Percentiles rank a stretch among this genome's conserved stretches.
These are phyloP conservation scores for Talaromyces atroroseus DNA, from an alignment of 2,329 filamentous ascomycete genomes.

Conservation along the genomic window DNA sequence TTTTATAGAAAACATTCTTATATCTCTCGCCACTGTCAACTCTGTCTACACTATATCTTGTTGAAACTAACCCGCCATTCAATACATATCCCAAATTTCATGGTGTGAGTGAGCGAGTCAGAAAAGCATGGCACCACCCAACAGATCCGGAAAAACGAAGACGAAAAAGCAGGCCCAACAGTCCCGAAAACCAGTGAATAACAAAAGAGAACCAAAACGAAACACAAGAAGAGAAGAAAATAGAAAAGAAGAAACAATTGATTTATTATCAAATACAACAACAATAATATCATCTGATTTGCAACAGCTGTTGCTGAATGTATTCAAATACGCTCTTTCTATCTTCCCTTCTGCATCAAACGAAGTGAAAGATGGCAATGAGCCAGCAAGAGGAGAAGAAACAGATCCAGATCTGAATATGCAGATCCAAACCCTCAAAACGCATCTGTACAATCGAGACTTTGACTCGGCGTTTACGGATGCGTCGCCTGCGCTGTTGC, in stretches of 20 bases:
- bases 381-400: constrained; percentile 19
- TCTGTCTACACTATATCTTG: background rate
- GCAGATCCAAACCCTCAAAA: constrained; percentile 75
- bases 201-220: constrained; percentile 38
- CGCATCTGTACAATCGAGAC: constrained; percentile 77
- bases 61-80: too few species aligned
- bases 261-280: constrained; percentile 19
- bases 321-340: constrained; percentile 64
- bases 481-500: constrained; percentile 47
- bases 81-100: too few species aligned
- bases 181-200: background rate
- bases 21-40: too few species aligned
- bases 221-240: background rate
- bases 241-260: constrained; percentile 14
- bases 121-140: background rate
- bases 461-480: constrained; percentile 72
- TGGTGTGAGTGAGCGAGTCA: background rate
- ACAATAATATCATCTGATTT: constrained; percentile 43
- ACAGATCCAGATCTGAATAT: constrained; percentile 35
- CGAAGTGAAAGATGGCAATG: constrained; percentile 44
- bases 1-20: background rate
- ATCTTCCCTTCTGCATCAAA: background rate
- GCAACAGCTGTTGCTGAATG: constrained; percentile 66
- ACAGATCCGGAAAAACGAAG: constrained; percentile 1
- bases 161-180: constrained; percentile 4